Evolutionary conservation across 2,329 filamentous ascomycete species (phyloP).

Genomic region (Pezicula radicicola): DNA sequence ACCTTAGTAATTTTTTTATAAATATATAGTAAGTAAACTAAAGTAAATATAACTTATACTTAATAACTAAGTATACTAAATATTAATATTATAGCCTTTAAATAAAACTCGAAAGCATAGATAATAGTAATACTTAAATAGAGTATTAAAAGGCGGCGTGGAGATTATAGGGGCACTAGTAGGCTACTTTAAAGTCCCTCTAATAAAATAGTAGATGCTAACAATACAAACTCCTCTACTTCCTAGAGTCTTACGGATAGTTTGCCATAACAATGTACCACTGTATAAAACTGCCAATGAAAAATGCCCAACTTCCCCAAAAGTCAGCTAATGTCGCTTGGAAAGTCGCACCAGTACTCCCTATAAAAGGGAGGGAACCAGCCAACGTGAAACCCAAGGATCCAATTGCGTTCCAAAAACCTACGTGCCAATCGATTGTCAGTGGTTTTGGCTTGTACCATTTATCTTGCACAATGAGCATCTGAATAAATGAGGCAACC

Average conservation of each 20-base stretch:
- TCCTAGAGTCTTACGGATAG: slow-evolving; percentile 1
- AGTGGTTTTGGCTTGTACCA: slow-evolving; percentile 11
- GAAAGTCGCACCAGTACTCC: slow-evolving; percentile 4
- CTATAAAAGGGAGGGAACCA: slow-evolving; percentile 10
- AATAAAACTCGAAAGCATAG: too few species aligned
- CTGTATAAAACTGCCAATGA: slow-evolving; percentile 16
- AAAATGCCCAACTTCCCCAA: slow-evolving; percentile 20
- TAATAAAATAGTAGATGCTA: too few species aligned
- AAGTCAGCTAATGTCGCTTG: slow-evolving; percentile 12
- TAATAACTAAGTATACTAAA: too few species aligned
- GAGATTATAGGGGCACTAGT: too few species aligned
- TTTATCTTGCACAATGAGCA: slow-evolving; percentile 9
- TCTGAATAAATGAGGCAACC: slow-evolving; percentile 8
- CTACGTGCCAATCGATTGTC: slow-evolving; percentile 14
- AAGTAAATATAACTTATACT: too few species aligned
- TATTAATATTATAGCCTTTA: too few species aligned
- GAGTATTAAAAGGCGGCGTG: too few species aligned
- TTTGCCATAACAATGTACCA: slow-evolving; percentile 18
- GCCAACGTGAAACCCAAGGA: slow-evolving; percentile 17
- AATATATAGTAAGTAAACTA: too few species aligned
- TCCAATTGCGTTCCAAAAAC: slow-evolving; percentile 13
- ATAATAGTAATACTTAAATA: too few species aligned
- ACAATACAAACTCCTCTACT: too few species aligned
- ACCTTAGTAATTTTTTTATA: too few species aligned
- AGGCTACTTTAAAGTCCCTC: too few species aligned